phyloP scores from a whole-genome alignment of 1,284 basidiomycete genomes.

The Peniophora sp. region DNA sequence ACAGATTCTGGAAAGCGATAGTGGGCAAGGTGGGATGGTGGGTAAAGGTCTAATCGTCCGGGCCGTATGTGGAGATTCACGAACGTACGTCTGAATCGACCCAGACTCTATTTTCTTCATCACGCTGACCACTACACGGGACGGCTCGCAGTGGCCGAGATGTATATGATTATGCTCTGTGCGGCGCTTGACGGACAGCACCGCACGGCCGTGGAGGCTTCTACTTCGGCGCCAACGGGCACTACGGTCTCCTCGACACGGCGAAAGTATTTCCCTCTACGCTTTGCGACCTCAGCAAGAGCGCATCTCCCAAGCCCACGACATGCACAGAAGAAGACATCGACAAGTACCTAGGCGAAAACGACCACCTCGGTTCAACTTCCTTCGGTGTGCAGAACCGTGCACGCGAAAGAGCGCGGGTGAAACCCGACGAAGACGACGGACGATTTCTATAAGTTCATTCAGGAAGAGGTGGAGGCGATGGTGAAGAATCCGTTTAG shows the following conservation, averaged over 20 bases:
- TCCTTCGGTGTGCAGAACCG: conserved; percentile 43
- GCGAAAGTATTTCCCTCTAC: conserved; percentile 29
- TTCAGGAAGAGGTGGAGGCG: too few relatives aligned
- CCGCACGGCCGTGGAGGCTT: conserved; percentile 16
- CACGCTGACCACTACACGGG: too few relatives aligned
- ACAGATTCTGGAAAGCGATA: conserved; percentile 30
- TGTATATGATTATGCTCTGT: conserved; percentile 12
- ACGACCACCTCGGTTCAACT: conserved; percentile 32
- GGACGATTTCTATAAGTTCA: conserved; percentile 35
- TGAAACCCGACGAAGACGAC: conserved; percentile 44
- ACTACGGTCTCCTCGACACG: conserved; percentile 28
- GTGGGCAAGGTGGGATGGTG: conserved; percentile 18
- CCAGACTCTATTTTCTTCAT: too few relatives aligned
- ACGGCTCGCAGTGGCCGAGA: conserved; percentile 5
- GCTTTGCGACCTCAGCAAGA: conserved; percentile 31
- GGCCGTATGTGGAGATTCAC: conserved; percentile 36
- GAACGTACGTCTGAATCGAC: too few relatives aligned
- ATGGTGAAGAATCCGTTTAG: too few relatives aligned
- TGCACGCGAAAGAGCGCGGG: conserved; percentile 42
- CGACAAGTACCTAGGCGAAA: conserved; percentile 8
- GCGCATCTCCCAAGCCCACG: conserved; percentile 9
- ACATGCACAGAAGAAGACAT: conserved; percentile 12
- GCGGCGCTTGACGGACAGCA: conserved; percentile 5
- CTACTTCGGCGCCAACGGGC: conserved; percentile 15
- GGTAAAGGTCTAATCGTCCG: conserved; percentile 31